A percentile compares a stretch with the other conserved stretches of the same genome.
Evolutionary conservation across 352 stramenopile species (phyloP).

Genomic region (Pythium volutum): DNA sequence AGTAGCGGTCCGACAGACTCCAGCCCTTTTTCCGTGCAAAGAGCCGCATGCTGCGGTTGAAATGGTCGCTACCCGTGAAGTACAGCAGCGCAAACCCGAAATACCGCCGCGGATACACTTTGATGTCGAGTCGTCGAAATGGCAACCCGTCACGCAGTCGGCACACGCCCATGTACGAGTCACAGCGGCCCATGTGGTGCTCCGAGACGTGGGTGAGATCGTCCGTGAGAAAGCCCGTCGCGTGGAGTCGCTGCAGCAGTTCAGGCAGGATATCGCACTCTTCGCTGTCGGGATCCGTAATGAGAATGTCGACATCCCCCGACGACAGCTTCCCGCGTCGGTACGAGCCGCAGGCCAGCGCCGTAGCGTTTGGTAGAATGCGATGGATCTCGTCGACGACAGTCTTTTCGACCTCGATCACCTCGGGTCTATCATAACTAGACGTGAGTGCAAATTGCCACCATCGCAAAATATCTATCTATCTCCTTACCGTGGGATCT

Average conservation of each 20-base stretch:
- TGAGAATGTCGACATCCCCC: constrained; percentile 77
- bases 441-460: not conserved
- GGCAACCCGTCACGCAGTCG: constrained; percentile 46
- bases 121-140: constrained; percentile 81
- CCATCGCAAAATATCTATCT: not conserved
- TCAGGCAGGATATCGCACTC: constrained; percentile 66
- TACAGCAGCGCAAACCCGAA: constrained; percentile 88
- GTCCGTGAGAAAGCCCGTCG: constrained; percentile 66
- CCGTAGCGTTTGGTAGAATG: constrained; percentile 57
- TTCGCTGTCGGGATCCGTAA: constrained; percentile 70
- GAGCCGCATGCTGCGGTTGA: constrained; percentile 85
- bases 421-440: constrained; percentile 45
- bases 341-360: constrained; percentile 74
- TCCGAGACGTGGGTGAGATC: constrained; percentile 64
- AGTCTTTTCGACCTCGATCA: constrained; percentile 65
- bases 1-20: constrained; percentile 62
- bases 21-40: constrained; percentile 81
- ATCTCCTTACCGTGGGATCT: constrained; percentile 61
- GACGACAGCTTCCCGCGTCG: constrained; percentile 66
- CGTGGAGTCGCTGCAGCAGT: constrained; percentile 61
- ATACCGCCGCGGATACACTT: constrained; percentile 76
- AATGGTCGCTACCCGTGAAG: constrained; percentile 91
- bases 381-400: constrained; percentile 69
- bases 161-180: constrained; percentile 89
- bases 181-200: constrained; percentile 46